A percentile compares a stretch with the other conserved stretches of the same genome.
Evolutionary conservation across 1,139 yeast species (phyloP).

Genomic region (Protomyces inouyei): DNA sequence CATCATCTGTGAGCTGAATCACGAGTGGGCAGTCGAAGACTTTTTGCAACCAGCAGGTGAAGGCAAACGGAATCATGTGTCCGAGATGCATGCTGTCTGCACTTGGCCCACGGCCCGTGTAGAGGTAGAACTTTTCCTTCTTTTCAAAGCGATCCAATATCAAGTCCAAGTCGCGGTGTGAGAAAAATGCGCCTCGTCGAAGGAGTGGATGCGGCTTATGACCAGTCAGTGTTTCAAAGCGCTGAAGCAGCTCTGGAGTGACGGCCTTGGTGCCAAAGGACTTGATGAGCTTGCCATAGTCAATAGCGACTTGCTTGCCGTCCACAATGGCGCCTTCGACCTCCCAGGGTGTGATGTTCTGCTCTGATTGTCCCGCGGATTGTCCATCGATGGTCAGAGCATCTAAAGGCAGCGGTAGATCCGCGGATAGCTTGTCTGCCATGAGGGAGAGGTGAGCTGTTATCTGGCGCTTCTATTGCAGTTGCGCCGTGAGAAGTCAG

Average conservation of each 20-base stretch:
- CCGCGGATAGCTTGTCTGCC: slow-evolving; percentile 14
- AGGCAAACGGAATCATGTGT: slow-evolving; percentile 90
- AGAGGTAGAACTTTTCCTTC: slow-evolving; percentile 90
- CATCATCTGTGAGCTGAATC: slow-evolving; percentile 94
- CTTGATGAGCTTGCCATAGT: slow-evolving; percentile 76
- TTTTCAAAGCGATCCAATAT: slow-evolving; percentile 87
- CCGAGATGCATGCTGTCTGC: slow-evolving; percentile 95
- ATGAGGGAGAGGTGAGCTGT: not conserved
- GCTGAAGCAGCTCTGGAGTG: slow-evolving; percentile 60
- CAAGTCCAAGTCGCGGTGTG: slow-evolving; percentile 77
- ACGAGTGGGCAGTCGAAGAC: slow-evolving; percentile 97
- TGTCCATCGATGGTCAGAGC: slow-evolving; percentile 10
- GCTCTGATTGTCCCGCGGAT: slow-evolving; percentile 36
- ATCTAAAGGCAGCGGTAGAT: slow-evolving; percentile 17
- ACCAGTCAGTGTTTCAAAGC: slow-evolving; percentile 82
- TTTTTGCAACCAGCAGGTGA: slow-evolving; percentile 97
- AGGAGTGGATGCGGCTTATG: slow-evolving; percentile 87
- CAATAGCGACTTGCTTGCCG: slow-evolving; percentile 82
- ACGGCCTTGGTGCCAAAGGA: slow-evolving; percentile 84
- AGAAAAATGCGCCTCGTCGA: slow-evolving; percentile 87
- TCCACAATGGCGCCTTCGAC: slow-evolving; percentile 98
- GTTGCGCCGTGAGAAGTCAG: too few relatives aligned
- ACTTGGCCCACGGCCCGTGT: slow-evolving; percentile 98
- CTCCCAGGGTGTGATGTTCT: slow-evolving; percentile 93
- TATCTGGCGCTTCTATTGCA: too few relatives aligned